Evolutionary conservation across 2,329 filamentous ascomycete species (phyloP), one percentile per base, ranked within the genome.

Genomic region (Fusarium agapanthi): DNA sequence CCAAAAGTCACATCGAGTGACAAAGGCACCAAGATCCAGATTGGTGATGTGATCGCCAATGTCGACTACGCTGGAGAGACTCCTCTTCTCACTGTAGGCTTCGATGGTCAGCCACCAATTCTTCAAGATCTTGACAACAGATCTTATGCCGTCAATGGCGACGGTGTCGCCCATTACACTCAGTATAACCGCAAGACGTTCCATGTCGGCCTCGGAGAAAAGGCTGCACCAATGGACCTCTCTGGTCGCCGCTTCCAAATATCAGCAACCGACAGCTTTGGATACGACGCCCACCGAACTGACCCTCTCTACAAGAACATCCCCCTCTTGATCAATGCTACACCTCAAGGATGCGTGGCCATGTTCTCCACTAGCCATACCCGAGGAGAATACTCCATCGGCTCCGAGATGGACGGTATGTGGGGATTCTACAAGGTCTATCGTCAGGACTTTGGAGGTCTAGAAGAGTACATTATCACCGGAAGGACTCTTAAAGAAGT

Each of bases 301-400:
- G 91, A 94, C 78, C 92, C 92, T 1, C 83, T 93, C 60, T 94
- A 94, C 83, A 94, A 94, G 81, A 90, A 93, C 75, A 92, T 93
- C 43, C 92, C 92, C 0, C 85, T 94, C 1, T 83, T 94, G 34
- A 91, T 94, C 80, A 92, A 92, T 61, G 89, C 88, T 1, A 91
- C 89, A 0, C 87, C 90, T 0, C 77, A 87, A 6, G 91, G 91
- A 1, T 91, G 89, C 56, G 86, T 93, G 0, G 92, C 86, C 1
- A 86, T 91, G 24, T 92, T 94, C 79, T 93, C 91, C 0, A 91
- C 90, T 0, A 88, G 88, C 6, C 90, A 93, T 76, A 84, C 87
- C 1, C 83, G 91, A 57, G 91, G 90, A 1, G 86, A 86, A 22
- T 93, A 90, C 83, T 88, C 88, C 14, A 84, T 94, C 13, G 92